phyloP scores from a whole-genome alignment of 2,329 filamentous ascomycete genomes.

The Byssoonygena ceratinophila region DNA sequence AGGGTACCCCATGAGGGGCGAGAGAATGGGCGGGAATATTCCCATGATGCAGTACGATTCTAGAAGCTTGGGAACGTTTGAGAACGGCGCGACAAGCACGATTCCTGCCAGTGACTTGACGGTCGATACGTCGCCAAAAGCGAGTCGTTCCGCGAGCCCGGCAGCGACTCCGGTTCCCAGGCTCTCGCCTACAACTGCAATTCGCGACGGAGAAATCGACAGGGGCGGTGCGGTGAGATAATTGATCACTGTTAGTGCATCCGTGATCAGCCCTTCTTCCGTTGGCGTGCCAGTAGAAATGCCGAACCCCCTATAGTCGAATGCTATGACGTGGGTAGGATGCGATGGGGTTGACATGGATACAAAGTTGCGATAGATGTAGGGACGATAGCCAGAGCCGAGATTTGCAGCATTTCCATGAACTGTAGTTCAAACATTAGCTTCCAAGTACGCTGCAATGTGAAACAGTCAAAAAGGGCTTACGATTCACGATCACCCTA shows the following conservation, averaged over 20 bases:
- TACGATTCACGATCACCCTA: conserved; percentile 47
- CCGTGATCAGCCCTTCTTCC: conserved; percentile 69
- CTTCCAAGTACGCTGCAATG: not conserved
- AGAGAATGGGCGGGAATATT: conserved; percentile 61
- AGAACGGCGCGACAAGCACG: conserved; percentile 70
- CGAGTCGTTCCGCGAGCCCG: conserved; percentile 62
- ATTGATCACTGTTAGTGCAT: conserved; percentile 62
- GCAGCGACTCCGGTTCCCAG: conserved; percentile 76
- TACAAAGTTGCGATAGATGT: conserved; percentile 66
- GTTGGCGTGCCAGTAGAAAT: conserved; percentile 67
- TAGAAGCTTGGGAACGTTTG: conserved; percentile 60
- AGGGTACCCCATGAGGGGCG: conserved; percentile 59
- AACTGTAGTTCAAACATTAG: conserved; percentile 26
- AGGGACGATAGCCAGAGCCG: conserved; percentile 64
- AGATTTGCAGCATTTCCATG: conserved; percentile 72
- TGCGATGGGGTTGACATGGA: conserved; percentile 54
- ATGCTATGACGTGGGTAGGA: conserved; percentile 64
- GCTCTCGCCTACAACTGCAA: conserved; percentile 75
- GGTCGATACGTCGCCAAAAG: conserved; percentile 39
- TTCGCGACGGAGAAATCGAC: conserved; percentile 56
- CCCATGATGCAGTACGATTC: conserved; percentile 70
- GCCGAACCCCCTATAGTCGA: conserved; percentile 87
- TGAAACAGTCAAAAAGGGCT: conserved; percentile 8
- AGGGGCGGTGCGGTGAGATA: conserved; percentile 51
- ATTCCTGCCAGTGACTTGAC: conserved; percentile 57